Evolutionary conservation across 1,139 yeast genomes (phyloP), one percentile per base, ranked within the genome.

Genomic region (Entelexis paramagnoliae): DNA sequence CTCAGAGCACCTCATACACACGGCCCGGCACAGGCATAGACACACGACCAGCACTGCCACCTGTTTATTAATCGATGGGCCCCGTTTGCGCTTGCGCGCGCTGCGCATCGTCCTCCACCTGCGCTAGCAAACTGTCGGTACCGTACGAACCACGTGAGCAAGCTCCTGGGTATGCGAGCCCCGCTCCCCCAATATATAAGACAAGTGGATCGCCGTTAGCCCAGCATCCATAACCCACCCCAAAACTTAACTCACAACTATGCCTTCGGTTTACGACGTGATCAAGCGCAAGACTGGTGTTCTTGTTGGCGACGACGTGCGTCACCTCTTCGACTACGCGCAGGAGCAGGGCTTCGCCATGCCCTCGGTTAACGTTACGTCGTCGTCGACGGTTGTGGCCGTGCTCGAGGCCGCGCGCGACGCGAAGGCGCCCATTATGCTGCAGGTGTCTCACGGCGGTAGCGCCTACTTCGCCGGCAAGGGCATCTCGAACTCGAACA

Each of bases 381-480:
- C 97, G 36, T 89, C 97, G 39, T 91, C 97, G 53, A 89, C 97
- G 60, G 98, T 82, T 57, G 91, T 91, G 66, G 88, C 97, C 64
- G 93, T 96, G 63, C 79, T 91, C 69, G 98, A 93, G 77, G 94
- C 98, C 64, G 98, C 99, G 59, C 86, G 98, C 75, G 97, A 91
- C 77, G 72, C 71, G 77, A 83, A 85, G 72, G 77, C 96, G 58
- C 98, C 99, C 75, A 88, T 91, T 74, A 87, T 91, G 70, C 77
- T 91, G 70, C 99, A 91, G 77, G 80, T 91, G 63, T 91, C 98
- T 59, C 89, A 91, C 73, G 99, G 99, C 77, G 99, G 99, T 78
- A 94, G 98, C 64, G 98, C 97, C 61, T 93, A 79, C 87, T 91
- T 91, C 72, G 98, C 97, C 62, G 97, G 97, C 78, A 91, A 91